Percentiles rank a stretch among this genome's conserved stretches.
These are phyloP conservation scores for Chlorencoelia australis DNA, from an alignment of 2,329 filamentous ascomycete genomes.

Conservation along the genomic window DNA sequence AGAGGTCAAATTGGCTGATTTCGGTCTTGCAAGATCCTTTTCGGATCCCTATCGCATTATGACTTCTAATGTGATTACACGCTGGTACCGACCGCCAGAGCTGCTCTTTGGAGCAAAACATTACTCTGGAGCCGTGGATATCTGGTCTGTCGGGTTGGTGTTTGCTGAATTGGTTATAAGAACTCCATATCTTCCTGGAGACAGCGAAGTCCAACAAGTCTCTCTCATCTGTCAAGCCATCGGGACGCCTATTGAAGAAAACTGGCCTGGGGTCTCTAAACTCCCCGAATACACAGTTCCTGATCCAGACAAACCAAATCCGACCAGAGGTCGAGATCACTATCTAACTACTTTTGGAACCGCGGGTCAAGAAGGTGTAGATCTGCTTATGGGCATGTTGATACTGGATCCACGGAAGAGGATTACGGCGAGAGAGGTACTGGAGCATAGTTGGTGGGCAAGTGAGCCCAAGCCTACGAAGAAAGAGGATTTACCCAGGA, in stretches of 20 bases:
- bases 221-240: slow-evolving; percentile 74
- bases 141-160: slow-evolving; percentile 89
- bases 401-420: slow-evolving; percentile 78
- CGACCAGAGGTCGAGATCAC: slow-evolving; percentile 56
- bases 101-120: slow-evolving; percentile 82
- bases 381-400: slow-evolving; percentile 78
- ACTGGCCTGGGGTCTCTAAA: slow-evolving; percentile 84
- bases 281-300: slow-evolving; percentile 73
- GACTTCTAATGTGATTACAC: slow-evolving; percentile 91
- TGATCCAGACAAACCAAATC: slow-evolving; percentile 38
- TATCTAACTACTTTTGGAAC: slow-evolving; percentile 72
- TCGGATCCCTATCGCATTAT: slow-evolving; percentile 81
- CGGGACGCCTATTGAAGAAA: slow-evolving; percentile 85
- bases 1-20: slow-evolving; percentile 93
- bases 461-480: slow-evolving; percentile 72
- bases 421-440: slow-evolving; percentile 64
- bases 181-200: slow-evolving; percentile 72
- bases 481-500: slow-evolving; percentile 72
- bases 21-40: slow-evolving; percentile 83
- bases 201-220: slow-evolving; percentile 80
- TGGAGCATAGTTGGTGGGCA: slow-evolving; percentile 80
- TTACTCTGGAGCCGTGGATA: slow-evolving; percentile 83
- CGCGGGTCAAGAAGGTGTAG: slow-evolving; percentile 72
- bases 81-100: slow-evolving; percentile 94
- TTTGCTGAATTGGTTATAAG: slow-evolving; percentile 85